Conservation (phyloP, 805 yeast genomes). For the Kluyveromyces dobzhanskii region DNA sequence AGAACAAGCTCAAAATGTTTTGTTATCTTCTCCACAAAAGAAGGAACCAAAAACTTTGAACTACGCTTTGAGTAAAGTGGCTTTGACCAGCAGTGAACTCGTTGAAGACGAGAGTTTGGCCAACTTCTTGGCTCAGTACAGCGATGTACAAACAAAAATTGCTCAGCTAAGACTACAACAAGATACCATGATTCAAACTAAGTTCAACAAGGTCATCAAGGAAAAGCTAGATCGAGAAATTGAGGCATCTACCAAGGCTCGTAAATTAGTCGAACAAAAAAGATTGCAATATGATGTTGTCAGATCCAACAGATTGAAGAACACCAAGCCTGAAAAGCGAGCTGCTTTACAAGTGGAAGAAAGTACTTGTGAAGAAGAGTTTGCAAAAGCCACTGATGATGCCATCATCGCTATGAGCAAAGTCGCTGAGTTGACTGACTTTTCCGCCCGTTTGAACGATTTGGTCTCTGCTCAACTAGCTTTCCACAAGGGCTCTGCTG, state of each 20-base stretch:
- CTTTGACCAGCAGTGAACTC: slow-evolving; percentile 37
- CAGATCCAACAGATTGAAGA: slow-evolving; percentile 40
- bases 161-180: slow-evolving; percentile 80
- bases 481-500: slow-evolving; percentile 67
- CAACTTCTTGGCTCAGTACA: slow-evolving; percentile 56
- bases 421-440: slow-evolving; percentile 62
- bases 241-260: slow-evolving; percentile 55
- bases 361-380: slow-evolving; percentile 82
- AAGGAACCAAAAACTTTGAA: slow-evolving; percentile 67
- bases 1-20: slow-evolving; percentile 73
- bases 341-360: slow-evolving; percentile 67
- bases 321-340: slow-evolving; percentile 54
- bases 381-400: slow-evolving; percentile 83
- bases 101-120: slow-evolving; percentile 44
- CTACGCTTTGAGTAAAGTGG: slow-evolving; percentile 74
- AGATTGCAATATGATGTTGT: slow-evolving; percentile 76
- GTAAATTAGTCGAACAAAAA: slow-evolving; percentile 68
- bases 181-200: slow-evolving; percentile 61
- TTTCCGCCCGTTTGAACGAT: slow-evolving; percentile 58
- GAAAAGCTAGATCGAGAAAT: slow-evolving; percentile 55
- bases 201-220: slow-evolving; percentile 60
- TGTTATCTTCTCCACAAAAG: slow-evolving; percentile 39
- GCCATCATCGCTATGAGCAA: slow-evolving; percentile 78
- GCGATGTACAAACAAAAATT: slow-evolving; percentile 61
- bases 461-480: slow-evolving; percentile 73